phyloP scores from a whole-genome alignment of 371 early-diverging fungal species.

The Mortierella sp. region DNA sequence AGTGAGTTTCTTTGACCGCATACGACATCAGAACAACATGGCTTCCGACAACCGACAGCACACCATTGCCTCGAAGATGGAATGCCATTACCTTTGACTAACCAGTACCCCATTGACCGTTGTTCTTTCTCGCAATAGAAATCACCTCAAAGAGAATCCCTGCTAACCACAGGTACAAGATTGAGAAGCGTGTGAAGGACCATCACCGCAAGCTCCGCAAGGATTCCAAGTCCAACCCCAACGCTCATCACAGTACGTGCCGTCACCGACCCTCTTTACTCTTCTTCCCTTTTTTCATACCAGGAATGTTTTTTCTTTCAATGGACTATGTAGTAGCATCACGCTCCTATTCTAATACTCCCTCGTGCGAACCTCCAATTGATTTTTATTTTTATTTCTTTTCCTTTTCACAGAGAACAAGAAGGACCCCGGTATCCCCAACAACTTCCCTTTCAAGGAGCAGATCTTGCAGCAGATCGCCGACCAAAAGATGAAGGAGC shows the following conservation, averaged over 20 bases:
- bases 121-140: slow-evolving; percentile 50
- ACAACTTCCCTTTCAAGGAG: slow-evolving; percentile 88
- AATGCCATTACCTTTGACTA: neutral
- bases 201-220: slow-evolving; percentile 81
- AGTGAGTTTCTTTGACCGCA: slow-evolving; percentile 13
- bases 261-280: neutral
- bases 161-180: slow-evolving; percentile 81
- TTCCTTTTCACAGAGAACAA: slow-evolving; percentile 64
- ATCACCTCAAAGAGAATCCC: slow-evolving; percentile 73
- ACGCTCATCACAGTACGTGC: slow-evolving; percentile 61
- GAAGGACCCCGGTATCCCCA: slow-evolving; percentile 97
- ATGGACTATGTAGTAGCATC: too few relatives aligned
- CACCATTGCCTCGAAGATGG: neutral
- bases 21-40: neutral
- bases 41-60: neutral
- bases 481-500: slow-evolving; percentile 62
- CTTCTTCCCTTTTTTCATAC: neutral
- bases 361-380: neutral
- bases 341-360: neutral
- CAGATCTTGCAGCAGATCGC: slow-evolving; percentile 83
- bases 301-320: neutral
- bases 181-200: slow-evolving; percentile 79
- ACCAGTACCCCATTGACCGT: neutral
- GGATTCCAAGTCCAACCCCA: slow-evolving; percentile 78
- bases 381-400: neutral